Evolutionary conservation across 345 rosid genomes (phyloP).

Genomic region (Rhodomyrtus tomentosa): DNA sequence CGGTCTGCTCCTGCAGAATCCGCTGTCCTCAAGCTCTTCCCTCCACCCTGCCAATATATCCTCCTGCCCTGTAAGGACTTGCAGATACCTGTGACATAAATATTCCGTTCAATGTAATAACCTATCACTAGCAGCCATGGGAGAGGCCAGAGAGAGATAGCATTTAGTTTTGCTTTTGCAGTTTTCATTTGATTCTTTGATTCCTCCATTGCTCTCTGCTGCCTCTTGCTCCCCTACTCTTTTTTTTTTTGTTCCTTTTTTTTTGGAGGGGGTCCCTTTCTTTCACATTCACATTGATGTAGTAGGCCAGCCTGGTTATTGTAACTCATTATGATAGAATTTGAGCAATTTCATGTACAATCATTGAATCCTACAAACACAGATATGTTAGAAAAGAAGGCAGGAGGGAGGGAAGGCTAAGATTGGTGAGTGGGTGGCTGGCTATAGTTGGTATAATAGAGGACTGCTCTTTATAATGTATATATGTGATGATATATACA

Average conservation of each 20-base stretch:
- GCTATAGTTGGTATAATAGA: constrained; percentile 28
- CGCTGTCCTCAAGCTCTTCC: constrained; percentile 10
- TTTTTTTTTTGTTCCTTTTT: background rate
- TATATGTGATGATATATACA: constrained; percentile 46
- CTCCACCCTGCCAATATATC: constrained; percentile 11
- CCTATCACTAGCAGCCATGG: constrained; percentile 19
- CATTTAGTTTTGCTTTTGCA: constrained; percentile 30
- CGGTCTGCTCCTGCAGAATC: background rate
- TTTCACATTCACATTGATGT: constrained; percentile 16
- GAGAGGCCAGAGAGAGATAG: constrained; percentile 36
- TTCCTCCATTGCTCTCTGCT: constrained; percentile 42
- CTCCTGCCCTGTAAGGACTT: constrained; percentile 17
- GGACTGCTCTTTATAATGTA: constrained; percentile 30
- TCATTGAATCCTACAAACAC: constrained; percentile 8
- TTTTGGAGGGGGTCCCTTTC: background rate
- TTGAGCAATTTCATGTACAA: constrained; percentile 22
- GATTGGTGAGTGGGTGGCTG: constrained; percentile 10
- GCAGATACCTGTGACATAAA: constrained; percentile 41
- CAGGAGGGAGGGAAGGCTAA: constrained; percentile 4
- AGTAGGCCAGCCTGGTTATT: constrained; percentile 32
- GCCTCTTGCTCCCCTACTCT: constrained; percentile 2
- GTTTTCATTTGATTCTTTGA: constrained; percentile 47
- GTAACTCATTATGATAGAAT: constrained; percentile 14
- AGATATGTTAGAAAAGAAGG: constrained; percentile 13
- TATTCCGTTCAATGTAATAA: constrained; percentile 23